Percentiles rank a stretch among this genome's conserved stretches.
These are phyloP conservation scores for Microthlaspi erraticum DNA, from an alignment of 345 rosid genomes.

Conservation along the genomic window DNA sequence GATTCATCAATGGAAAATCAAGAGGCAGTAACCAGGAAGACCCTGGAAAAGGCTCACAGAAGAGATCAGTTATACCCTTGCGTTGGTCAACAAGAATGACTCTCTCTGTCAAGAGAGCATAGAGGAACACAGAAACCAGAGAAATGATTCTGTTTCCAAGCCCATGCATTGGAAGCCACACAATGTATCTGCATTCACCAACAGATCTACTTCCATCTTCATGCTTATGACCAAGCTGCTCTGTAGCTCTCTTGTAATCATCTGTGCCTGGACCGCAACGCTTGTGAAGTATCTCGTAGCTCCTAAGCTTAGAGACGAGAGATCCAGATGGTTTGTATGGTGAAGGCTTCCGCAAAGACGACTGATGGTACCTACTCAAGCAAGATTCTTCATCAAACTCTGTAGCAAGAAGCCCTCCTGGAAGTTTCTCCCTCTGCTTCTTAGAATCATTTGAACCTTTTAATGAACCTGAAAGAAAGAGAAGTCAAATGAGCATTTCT, in stretches of 20 bases:
- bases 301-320: constrained; percentile 56
- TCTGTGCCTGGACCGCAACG: constrained; percentile 61
- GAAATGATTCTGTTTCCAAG: constrained; percentile 67
- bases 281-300: constrained; percentile 66
- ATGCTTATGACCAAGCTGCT: constrained; percentile 37
- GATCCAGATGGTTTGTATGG: constrained; percentile 51
- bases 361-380: constrained; percentile 53
- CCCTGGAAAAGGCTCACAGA: constrained; percentile 69
- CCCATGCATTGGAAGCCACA: constrained; percentile 64
- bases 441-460: constrained; percentile 35
- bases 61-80: constrained; percentile 57
- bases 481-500: constrained; percentile 10
- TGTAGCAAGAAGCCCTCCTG: constrained; percentile 57
- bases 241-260: constrained; percentile 52
- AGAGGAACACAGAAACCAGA: constrained; percentile 64
- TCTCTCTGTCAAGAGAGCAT: constrained; percentile 68
- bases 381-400: constrained; percentile 58
- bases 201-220: constrained; percentile 5
- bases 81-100: constrained; percentile 64
- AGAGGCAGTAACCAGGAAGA: constrained; percentile 68
- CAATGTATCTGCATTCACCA: constrained; percentile 58
- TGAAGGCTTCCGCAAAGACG: constrained; percentile 46
- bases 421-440: constrained; percentile 44
- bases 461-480: constrained; percentile 1
- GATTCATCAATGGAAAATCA: constrained; percentile 56